Base-by-base conservation (phyloP, 75 land plant species). In the Cupressus sempervirens region DNA sequence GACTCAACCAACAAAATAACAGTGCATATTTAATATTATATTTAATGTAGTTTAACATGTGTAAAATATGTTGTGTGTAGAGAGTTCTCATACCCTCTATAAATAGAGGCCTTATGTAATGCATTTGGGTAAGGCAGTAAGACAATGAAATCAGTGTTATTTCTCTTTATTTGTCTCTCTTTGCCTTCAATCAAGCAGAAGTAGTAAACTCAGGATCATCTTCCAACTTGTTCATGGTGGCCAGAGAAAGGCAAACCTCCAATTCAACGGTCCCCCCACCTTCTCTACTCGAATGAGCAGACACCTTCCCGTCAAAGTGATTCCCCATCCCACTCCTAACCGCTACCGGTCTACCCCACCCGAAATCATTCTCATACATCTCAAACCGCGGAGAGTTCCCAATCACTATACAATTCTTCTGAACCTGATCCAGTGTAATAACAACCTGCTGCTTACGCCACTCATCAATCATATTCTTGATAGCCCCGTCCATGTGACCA, bases 341-440 rank as follows among this genome's bases (percentile, higher is more conserved):
- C 35, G 91, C 92, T 83, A 88, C 45, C 15, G 89, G 88, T 72
- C 83, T 80, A 46, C 95, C 93, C 87, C 91, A 82, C 26, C 95
- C 95, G 77, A 93, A 93, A 74, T 91, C 95, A 80, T 76, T 86
- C 30, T 90, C 92, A 58, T 92, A 93, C 86, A 90, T 86, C 62
- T 88, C 86, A 83, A 91, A 93, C 77, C 90, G 85, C 23, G 95
- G 93, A 18, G 95, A 93, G 84, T 93, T 90, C 56, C 90, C 92
- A 1, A 48, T 48, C 9, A 48, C 50, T 0, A 48, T 48, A 48
- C 50, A 48, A 10, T 48, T 48, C 11, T 23, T 41, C 48, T 41
- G 2, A 20, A 14, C 5, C 45, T 81, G 1, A 7, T 87, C 46
- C 4, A 68, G 3, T 15, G n/a, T 26, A 26, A 1, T 15, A 38